Conservation (phyloP, 495 filamentous ascomycete genomes). For the Collariella sp. region DNA sequence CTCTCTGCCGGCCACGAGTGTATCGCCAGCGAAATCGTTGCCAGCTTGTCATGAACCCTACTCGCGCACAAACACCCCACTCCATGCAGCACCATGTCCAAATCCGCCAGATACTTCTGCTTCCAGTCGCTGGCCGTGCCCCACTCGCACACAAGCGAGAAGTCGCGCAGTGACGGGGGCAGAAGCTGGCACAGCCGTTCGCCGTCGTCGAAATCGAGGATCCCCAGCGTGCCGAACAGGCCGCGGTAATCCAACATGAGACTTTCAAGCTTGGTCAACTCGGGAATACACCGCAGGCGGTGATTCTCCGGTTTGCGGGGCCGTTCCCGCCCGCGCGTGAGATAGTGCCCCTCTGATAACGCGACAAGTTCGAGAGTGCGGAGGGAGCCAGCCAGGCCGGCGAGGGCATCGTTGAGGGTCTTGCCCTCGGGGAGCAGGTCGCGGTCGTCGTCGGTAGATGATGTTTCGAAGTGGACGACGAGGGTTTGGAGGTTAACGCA, state of each 20-base stretch:
- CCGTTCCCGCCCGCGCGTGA: slow-evolving; percentile 26
- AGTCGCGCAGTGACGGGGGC: slow-evolving; percentile 22
- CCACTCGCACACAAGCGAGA: slow-evolving; percentile 29
- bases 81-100: slow-evolving; percentile 29
- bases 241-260: slow-evolving; percentile 29
- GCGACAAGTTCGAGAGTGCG: slow-evolving; percentile 24
- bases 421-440: slow-evolving; percentile 25
- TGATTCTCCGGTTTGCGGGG: slow-evolving; percentile 31
- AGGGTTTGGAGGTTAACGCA: slow-evolving; percentile 25
- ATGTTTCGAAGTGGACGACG: slow-evolving; percentile 27
- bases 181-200: slow-evolving; percentile 27
- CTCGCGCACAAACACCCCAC: slow-evolving; percentile 22
- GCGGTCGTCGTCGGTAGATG: slow-evolving; percentile 24
- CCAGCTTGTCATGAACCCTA: slow-evolving; percentile 11
- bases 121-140: slow-evolving; percentile 28
- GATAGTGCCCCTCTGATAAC: slow-evolving; percentile 25
- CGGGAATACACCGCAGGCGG: slow-evolving; percentile 25
- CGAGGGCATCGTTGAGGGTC: slow-evolving; percentile 24
- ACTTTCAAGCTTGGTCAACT: slow-evolving; percentile 18
- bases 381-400: slow-evolving; percentile 15
- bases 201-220: slow-evolving; percentile 29
- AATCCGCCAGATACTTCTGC: slow-evolving; percentile 25
- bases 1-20: slow-evolving; percentile 31
- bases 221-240: slow-evolving; percentile 28
- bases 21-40: slow-evolving; percentile 25